A percentile compares a stretch with the other conserved stretches of the same genome.
These are phyloP conservation scores for Kluyveromyces aestuarii DNA, from an alignment of 805 yeast genomes.

Conservation along the genomic window DNA sequence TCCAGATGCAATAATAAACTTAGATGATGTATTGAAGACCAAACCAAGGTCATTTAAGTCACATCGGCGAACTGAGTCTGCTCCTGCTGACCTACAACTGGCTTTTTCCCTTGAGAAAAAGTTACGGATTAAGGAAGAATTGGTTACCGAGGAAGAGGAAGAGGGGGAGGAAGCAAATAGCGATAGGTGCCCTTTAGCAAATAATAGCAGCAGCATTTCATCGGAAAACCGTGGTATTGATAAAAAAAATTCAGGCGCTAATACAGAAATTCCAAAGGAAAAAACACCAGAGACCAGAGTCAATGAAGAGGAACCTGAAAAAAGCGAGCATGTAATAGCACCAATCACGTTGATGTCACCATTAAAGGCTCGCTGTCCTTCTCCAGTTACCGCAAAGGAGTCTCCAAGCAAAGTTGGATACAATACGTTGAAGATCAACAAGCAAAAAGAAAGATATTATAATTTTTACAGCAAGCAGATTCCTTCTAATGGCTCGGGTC, in stretches of 20 bases:
- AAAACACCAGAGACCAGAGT: not conserved
- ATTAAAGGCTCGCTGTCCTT: slow-evolving; percentile 14
- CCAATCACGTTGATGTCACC: slow-evolving; percentile 7
- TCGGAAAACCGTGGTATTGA: slow-evolving; percentile 4
- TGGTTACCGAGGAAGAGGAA: slow-evolving; percentile 11
- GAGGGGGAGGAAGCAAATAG: slow-evolving; percentile 3
- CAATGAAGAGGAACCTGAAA: slow-evolving; percentile 23
- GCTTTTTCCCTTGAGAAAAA: slow-evolving; percentile 5
- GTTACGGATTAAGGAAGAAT: slow-evolving; percentile 7
- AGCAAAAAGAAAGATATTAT: slow-evolving; percentile 26
- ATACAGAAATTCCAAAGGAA: not conserved
- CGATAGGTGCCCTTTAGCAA: not conserved
- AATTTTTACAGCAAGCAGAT: slow-evolving; percentile 22
- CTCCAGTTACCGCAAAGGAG: slow-evolving; percentile 22
- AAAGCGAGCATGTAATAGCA: slow-evolving; percentile 13
- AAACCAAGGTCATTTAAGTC: slow-evolving; percentile 24
- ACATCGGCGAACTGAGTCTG: slow-evolving; percentile 48
- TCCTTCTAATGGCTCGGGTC: slow-evolving; percentile 10
- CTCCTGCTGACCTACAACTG: slow-evolving; percentile 40
- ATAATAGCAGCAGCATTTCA: not conserved
- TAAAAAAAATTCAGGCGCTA: slow-evolving; percentile 10
- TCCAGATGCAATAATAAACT: slow-evolving; percentile 49
- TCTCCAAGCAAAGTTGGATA: slow-evolving; percentile 41
- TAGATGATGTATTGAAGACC: slow-evolving; percentile 43
- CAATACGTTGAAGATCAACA: slow-evolving; percentile 24